Evolutionary conservation across 768 basidiomycete species (phyloP), one percentile per base, ranked within the genome.

Genomic region (Kwoniella sp.): DNA sequence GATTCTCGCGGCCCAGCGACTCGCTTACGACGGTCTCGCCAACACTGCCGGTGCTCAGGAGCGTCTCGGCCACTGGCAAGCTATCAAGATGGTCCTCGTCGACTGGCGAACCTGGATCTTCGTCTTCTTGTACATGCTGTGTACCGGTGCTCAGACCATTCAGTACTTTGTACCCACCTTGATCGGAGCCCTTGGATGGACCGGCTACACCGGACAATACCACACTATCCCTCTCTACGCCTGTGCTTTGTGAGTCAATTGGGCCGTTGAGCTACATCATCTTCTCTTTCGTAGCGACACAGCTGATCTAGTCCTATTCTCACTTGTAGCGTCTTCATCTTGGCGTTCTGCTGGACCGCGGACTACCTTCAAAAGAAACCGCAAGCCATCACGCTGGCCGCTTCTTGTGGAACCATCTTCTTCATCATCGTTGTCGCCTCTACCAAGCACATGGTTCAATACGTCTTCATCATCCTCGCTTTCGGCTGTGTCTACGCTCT

Each of bases 381-480:
- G 0, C 54, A 69, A 38, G 76, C 77, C 58, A 75, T 80, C 66
- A 60, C 70, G 2, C 45, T 68, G 7, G 69, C 72, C 2, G 66
- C 70, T 23, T 25, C 45, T 0, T 5, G 71, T n/a, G 75, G 72
- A 4, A 61, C 63, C 9, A 47, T 77, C n/a, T 78, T 73, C 56
- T 81, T 82, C 63, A 75, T 72, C 55, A 68, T 80, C 51, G 61
- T 73, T 51, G 59, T 67, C 28, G 66, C 65, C 17, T 61, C 55
- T 47, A 58, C 71, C 30, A 72, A 72, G 38, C 66, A 66, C 52
- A 63, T 66, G 23, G 69, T 75, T 15, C 71, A 78, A 63, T 79
- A 81, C 70, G 81, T 75, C 56, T 81, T 81, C 72, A 59, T 81
- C 22, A 79, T 80, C 67, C 66, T 82, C 62, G 79, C 76, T 52